Base-by-base conservation (phyloP, 345 rosid species). In the Rhizophora apiculata region DNA sequence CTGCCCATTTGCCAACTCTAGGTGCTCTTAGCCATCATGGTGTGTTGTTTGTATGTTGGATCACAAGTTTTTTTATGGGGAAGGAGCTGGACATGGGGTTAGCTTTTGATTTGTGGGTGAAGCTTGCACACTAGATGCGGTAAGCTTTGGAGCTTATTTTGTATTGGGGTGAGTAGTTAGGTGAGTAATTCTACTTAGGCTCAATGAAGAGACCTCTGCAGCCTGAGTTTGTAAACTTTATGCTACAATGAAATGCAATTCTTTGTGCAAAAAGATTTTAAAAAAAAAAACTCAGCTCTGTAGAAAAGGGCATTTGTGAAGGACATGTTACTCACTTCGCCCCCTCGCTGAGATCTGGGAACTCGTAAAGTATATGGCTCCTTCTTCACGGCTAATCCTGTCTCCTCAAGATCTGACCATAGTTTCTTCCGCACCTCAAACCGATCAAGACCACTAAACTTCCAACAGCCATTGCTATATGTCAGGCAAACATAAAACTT, bases 311-410 rank as follows among this genome's bases (percentile, higher is more conserved):
- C 37, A 29, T 49, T 68, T 46, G 11, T 56, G 32, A 74, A 68
- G 53, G 63, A 66, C 64, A 20, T 76, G 65, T 52, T 46, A 76
- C 85, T 10, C 74, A 94, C 98, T 86, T 94, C 98, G 78, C 98
- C 98, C 37, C 98, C 98, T 72, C 98, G 98, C 69, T 94, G 97
- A 49, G 98, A 94, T 76, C 97, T 88, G 55, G 98, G 98, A 80
- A 94, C 88, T 72, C 98, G 71, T 76, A 71, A 80, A 76, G 83
- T 91, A 71, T 89, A 83, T 26, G 88, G 77, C 81, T 88, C 98
- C 86, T 84, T 86, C 76, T 85, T 94, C 58, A 91, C 90, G 71
- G 91, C 98, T 79, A 94, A 79, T 59, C 90, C 91, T 20, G 89
- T 89, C 82, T 94, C 98, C 90, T 85, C 95, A 64, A 94, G 97